Base-by-base conservation (phyloP, 2,329 filamentous ascomycete species). In the Monosporascus sp. region DNA sequence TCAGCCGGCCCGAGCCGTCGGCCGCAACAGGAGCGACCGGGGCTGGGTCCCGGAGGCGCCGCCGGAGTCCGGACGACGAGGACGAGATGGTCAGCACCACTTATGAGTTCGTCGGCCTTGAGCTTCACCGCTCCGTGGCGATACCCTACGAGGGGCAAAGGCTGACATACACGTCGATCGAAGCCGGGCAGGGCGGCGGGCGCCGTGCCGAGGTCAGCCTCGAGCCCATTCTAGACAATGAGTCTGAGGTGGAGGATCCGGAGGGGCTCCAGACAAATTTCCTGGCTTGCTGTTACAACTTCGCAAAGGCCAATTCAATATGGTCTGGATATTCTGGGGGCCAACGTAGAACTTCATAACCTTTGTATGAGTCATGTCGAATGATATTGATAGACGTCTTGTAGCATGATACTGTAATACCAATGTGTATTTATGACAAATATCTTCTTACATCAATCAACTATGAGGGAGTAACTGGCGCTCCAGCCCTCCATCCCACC, bases 121-220 rank as follows among this genome's bases (percentile, higher is more conserved):
- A 84, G 60, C 69, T 83, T 40, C 78, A 76, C 46, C 77, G 78
- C 53, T 66, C 70, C 24, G 65, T 77, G 47, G 68, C 75, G 9
- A 66, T 74, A 40, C 63, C 71, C 2, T 77, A 74, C 64, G 56
- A 68, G 7, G 72, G 70, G 44, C 74, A 78, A 65, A 74, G 64
- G 11, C 66, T 84, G 8, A 72, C 70, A 7, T 82, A 82, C 70
- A 78, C 72, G 20, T 76, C 72, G 60, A 72, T 82, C 56, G 76
- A 82, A 55, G 78, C 72, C 5, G 79, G 79, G 0, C 71, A 72
- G 49, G 75, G 78, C 54, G 77, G 75, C 49, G 79, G 79, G 6
- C 75, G 74, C 14, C 72, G 77, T n/a, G 73, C 77, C 20, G 77
- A 80, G 60, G 64, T 84, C 24, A 73, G 70, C 2, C 70, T 84